Percentiles rank a stretch among this genome's conserved stretches.
phyloP scores from a whole-genome alignment of 2,329 filamentous ascomycete genomes.

The Phaeophleospora eucalypticola region DNA sequence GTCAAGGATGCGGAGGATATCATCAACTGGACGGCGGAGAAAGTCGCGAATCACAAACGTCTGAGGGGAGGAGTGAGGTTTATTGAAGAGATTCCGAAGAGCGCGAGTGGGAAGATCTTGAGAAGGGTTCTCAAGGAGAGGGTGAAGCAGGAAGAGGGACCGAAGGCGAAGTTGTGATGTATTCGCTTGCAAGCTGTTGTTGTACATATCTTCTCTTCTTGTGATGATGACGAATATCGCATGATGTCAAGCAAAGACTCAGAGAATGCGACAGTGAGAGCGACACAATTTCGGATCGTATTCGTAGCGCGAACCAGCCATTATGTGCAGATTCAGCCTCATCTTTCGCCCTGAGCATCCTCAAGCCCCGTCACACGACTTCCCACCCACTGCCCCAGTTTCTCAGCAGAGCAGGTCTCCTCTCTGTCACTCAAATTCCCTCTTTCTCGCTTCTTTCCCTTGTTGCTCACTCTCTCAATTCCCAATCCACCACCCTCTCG shows the following conservation, averaged over 20 bases:
- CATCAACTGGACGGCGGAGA: conserved; percentile 40
- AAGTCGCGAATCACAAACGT: conserved; percentile 47
- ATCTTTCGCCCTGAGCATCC: too few species aligned
- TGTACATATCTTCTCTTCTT: neutral
- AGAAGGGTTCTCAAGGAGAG: conserved; percentile 42
- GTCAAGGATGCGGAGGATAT: conserved; percentile 39
- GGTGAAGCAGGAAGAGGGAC: conserved; percentile 39
- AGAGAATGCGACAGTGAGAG: too few species aligned
- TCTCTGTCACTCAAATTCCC: too few species aligned
- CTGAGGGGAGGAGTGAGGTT: conserved; percentile 46
- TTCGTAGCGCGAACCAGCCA: too few species aligned
- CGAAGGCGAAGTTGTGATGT: conserved; percentile 38
- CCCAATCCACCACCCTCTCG: neutral
- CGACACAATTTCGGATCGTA: too few species aligned
- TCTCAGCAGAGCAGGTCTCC: too few species aligned
- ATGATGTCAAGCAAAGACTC: too few species aligned
- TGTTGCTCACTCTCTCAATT: neutral
- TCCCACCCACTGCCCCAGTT: too few species aligned
- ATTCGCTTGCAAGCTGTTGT: neutral
- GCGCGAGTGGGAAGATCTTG: conserved; percentile 46
- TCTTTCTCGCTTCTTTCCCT: neutral
- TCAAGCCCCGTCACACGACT: too few species aligned
- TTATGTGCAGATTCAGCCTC: too few species aligned
- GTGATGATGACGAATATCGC: neutral
- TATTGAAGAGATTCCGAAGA: conserved; percentile 46